Base-by-base conservation (phyloP, 352 stramenopile genomes). In the Globisporangium lucens region DNA sequence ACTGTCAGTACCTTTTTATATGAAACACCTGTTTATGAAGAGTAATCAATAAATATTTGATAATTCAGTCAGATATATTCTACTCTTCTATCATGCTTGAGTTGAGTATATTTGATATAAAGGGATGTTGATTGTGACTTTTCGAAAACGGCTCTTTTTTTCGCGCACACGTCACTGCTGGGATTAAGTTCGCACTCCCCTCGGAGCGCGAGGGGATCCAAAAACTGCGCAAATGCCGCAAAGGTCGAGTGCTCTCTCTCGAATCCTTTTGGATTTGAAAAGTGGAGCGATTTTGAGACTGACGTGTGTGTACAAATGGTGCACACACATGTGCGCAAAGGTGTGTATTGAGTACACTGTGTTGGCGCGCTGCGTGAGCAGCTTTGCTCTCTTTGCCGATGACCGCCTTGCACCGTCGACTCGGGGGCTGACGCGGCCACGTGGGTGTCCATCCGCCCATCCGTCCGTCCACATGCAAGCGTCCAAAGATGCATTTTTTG, bases 181-280 rank as follows among this genome's bases (percentile, higher is more conserved):
- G 58, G 57, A 33, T 29, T 64, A 64, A 51, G 58, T 64, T 22
- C 58, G 58, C 58, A 43, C 15, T 58, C 7, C 1, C n/a, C n/a
- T n/a, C n/a, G 24, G 24, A 24, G 24, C 0, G 24, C 24, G 10
- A 29, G 20, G 12, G 57, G 5, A 52, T 46, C 13, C 13, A 15
- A 53, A 47, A 46, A 9, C 9, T 47, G 24, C 15, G 12, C 17
- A 12, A 49, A 47, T 4, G 5, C 20, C 20, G 41, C 41, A 49
- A n/a, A 49, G 41, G 41, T 15, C 8, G 5, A 33, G 41, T 49
- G 15, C 24, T 17, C 41, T 15, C 41, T 15, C 33, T 38, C 12
- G 13, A 30, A 64, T 64, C 43, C 27, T 27, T 15, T 43, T 17
- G 13, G 59, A 56, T 65, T 56, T 65, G 59, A 65, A 56, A 6